Percentiles rank a stretch among this genome's conserved stretches.
These are phyloP conservation scores for Thinopyrum obtusiflorum DNA, from an alignment of 202 grass and related monocot species.

Conservation along the genomic window DNA sequence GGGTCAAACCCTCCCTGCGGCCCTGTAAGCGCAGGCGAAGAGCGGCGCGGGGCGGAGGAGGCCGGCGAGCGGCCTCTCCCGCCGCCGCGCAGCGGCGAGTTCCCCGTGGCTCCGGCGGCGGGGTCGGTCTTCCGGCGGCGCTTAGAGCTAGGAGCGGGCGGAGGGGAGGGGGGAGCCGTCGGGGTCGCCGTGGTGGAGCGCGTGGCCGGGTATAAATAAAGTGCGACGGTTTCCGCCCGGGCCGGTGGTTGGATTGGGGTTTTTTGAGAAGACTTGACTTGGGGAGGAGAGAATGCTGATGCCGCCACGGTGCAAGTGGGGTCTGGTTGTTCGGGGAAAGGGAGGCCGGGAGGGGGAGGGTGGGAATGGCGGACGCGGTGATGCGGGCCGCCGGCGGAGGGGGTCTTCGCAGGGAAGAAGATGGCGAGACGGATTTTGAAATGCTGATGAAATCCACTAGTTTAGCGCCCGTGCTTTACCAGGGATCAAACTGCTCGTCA, in stretches of 20 bases:
- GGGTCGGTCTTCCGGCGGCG: conserved; percentile 24
- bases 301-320: not conserved
- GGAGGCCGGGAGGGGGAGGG: not conserved
- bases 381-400: not conserved
- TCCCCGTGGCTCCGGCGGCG: conserved; percentile 26
- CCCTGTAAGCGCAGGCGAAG: no score
- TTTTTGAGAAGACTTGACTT: conserved; percentile 46
- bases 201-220: conserved; percentile 6
- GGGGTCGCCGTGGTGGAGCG: conserved; percentile 33
- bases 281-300: not conserved
- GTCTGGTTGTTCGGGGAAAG: not conserved
- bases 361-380: conserved; percentile 28
- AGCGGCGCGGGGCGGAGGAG: not conserved
- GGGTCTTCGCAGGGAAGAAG: not conserved
- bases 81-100: not conserved
- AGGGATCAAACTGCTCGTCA: no score
- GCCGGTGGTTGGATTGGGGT: conserved; percentile 6
- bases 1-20: not conserved
- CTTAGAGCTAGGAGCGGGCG: conserved; percentile 17
- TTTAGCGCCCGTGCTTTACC: no score
- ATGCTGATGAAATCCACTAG: not conserved
- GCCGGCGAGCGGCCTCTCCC: conserved; percentile 14
- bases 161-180: conserved; percentile 35
- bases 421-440: not conserved
- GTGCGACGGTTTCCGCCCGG: not conserved